phyloP scores from a whole-genome alignment of 805 yeast species.

The Komagataella ulmi region DNA sequence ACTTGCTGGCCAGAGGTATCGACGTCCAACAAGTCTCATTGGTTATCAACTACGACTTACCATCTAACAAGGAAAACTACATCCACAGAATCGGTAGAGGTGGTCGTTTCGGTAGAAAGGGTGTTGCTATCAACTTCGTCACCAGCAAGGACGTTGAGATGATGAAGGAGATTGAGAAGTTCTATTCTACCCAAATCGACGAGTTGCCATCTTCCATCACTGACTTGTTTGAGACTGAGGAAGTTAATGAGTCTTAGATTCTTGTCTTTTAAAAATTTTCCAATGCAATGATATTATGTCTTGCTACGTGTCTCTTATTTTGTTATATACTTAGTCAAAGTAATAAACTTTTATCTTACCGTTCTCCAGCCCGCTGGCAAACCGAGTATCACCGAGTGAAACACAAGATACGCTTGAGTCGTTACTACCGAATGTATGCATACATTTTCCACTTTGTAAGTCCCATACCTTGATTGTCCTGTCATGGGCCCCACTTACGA shows the following conservation, averaged over 20 bases:
- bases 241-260: not conserved
- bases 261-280: not conserved
- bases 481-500: slow-evolving; percentile 92
- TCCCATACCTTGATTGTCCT: slow-evolving; percentile 89
- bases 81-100: slow-evolving; percentile 97
- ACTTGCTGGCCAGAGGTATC: slow-evolving; percentile 96
- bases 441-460: slow-evolving; percentile 83
- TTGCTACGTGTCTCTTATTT: not conserved
- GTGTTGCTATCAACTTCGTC: slow-evolving; percentile 91
- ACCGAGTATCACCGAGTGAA: slow-evolving; percentile 76
- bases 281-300: not conserved
- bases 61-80: slow-evolving; percentile 86
- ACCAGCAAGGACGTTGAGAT: slow-evolving; percentile 65
- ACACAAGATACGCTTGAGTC: slow-evolving; percentile 51
- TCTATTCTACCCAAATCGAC: slow-evolving; percentile 61
- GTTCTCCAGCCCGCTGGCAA: slow-evolving; percentile 82
- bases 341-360: slow-evolving; percentile 80
- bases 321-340: slow-evolving; percentile 31
- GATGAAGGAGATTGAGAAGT: slow-evolving; percentile 62
- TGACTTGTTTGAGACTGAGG: slow-evolving; percentile 17
- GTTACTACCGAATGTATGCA: slow-evolving; percentile 82
- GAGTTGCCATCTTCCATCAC: slow-evolving; percentile 72
- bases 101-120: slow-evolving; percentile 97
- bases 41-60: slow-evolving; percentile 92
- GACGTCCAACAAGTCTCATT: slow-evolving; percentile 97